Conservation (phyloP, 352 stramenopile species). For the Globisporangium polare region DNA sequence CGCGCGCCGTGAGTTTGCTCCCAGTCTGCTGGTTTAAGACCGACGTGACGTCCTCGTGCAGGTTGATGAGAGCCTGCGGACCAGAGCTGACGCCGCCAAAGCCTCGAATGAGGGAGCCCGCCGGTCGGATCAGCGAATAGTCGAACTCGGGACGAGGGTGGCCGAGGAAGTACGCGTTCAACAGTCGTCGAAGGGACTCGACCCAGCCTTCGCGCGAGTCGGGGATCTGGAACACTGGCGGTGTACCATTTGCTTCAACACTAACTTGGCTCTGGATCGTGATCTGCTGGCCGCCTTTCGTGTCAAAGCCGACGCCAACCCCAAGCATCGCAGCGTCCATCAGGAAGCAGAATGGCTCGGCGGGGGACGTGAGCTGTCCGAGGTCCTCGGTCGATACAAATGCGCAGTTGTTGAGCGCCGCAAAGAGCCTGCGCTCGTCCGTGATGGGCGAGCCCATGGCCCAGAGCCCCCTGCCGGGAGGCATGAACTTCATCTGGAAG, state of each 20-base stretch:
- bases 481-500: conserved; percentile 94
- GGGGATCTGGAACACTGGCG: conserved; percentile 31
- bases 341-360: conserved; percentile 91
- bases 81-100: conserved; percentile 91
- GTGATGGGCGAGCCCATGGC: conserved; percentile 93
- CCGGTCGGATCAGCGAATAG: conserved; percentile 79
- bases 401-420: conserved; percentile 92
- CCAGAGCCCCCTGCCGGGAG: conserved; percentile 90
- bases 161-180: conserved; percentile 84
- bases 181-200: conserved; percentile 68
- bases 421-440: conserved; percentile 75
- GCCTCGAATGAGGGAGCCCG: conserved; percentile 81
- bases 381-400: conserved; percentile 90
- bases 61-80: conserved; percentile 57
- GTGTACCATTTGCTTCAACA: background rate
- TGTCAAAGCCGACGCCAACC: conserved; percentile 93
- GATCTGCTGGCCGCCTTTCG: conserved; percentile 77
- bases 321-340: conserved; percentile 95
- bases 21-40: conserved; percentile 53
- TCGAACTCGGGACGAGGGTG: conserved; percentile 53
- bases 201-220: conserved; percentile 88
- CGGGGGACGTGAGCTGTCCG: conserved; percentile 42
- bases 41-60: conserved; percentile 64
- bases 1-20: conserved; percentile 48
- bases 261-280: conserved; percentile 17